Percentiles rank a stretch among this genome's conserved stretches.
Evolutionary conservation across 2,329 filamentous ascomycete genomes (phyloP).

Genomic region (Amylocarpus encephaloides): DNA sequence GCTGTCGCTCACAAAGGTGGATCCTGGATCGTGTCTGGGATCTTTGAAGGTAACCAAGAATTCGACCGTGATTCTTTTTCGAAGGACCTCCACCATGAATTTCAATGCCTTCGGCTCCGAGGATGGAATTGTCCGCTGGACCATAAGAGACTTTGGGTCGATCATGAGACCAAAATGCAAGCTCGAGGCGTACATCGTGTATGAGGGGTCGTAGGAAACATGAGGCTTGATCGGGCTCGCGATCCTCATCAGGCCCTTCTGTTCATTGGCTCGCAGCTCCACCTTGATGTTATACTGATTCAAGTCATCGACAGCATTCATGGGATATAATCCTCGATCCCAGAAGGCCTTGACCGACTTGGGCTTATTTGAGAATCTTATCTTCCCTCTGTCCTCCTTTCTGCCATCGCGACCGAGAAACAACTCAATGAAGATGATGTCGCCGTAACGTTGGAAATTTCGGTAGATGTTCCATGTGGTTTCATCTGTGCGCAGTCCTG

Average conservation of each 20-base stretch:
- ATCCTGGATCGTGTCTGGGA: slow-evolving; percentile 16
- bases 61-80: slow-evolving; percentile 35
- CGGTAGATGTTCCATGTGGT: slow-evolving; percentile 43
- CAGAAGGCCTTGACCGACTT: slow-evolving; percentile 49
- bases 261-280: background rate
- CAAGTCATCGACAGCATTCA: slow-evolving; percentile 19
- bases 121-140: slow-evolving; percentile 43
- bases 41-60: slow-evolving; percentile 34
- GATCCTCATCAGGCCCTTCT: slow-evolving; percentile 13
- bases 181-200: slow-evolving; percentile 38
- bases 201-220: slow-evolving; percentile 30
- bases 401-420: slow-evolving; percentile 38
- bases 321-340: slow-evolving; percentile 25
- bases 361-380: slow-evolving; percentile 48
- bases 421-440: slow-evolving; percentile 51
- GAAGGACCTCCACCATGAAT: slow-evolving; percentile 36
- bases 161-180: slow-evolving; percentile 59
- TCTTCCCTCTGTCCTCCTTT: slow-evolving; percentile 36
- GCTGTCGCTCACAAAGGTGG: slow-evolving; percentile 6
- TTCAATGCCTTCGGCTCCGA: slow-evolving; percentile 21
- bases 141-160: slow-evolving; percentile 49
- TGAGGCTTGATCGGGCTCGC: slow-evolving; percentile 30
- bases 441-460: slow-evolving; percentile 46
- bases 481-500: slow-evolving; percentile 32
- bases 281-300: slow-evolving; percentile 11